Evolutionary conservation across 805 yeast genomes (phyloP), one percentile per base, ranked within the genome.

Genomic region (Schwanniomyces occidentalis): DNA sequence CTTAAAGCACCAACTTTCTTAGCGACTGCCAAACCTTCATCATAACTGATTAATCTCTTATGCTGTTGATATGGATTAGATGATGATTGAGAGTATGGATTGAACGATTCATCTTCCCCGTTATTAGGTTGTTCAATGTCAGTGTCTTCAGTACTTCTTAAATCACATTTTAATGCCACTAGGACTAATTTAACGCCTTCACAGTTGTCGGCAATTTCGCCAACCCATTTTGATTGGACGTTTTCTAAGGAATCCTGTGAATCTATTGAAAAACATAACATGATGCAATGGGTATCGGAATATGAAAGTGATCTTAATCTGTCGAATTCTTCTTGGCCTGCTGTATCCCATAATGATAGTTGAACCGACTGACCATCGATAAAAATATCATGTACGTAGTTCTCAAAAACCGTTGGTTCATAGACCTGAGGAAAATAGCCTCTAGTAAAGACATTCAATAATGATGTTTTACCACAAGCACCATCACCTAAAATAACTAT

Each of bases 251-350:
- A 91, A 61, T 93, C 99, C 21, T 84, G 79, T 4, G 96, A 87
- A 62, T 91, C 99, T 37, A 91, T 89, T 28, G 95, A 80, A 58
- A 91, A 91, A 67, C 99, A 93, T 39, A 91, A 76, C 90, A 91
- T 93, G 51, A 93, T 90, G 52, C 96, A 87, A 63, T 91, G 97
- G 3, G 99, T 93, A 61, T 93, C 98, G 17, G 90, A 82, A 61
- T 93, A 93, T 32, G 95, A 85, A 42, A 91, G 71, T 1, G 97
- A 87, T 59, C 99, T 78, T 59, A 91, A 73, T 44, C 97, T 76
- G 61, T 91, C 99, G 51, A 91, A 91, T 65, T 91, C 99, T 65
- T 91, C 99, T 69, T 91, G 99, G 6, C 99, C 99, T 1, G 99
- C 99, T 5, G 99, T 91, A 59, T 91, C 99, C 99, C 99, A 93